These are phyloP conservation scores for Calycina herbarum DNA, from an alignment of 2,329 filamentous ascomycete species.

Conservation along the genomic window DNA sequence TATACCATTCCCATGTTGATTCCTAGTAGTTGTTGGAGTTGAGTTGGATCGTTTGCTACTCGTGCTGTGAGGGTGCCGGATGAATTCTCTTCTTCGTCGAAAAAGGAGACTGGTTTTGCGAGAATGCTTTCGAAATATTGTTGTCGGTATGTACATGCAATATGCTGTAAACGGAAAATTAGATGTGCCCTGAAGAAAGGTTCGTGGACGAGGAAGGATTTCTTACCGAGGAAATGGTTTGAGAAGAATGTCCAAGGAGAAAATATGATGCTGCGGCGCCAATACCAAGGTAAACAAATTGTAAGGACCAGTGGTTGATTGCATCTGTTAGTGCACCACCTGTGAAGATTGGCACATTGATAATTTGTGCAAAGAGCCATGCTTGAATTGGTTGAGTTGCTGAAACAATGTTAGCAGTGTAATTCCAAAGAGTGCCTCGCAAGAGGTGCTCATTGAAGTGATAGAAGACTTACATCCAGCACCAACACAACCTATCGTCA, in stretches of 20 bases:
- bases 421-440: neutral
- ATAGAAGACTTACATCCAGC: constrained; percentile 32
- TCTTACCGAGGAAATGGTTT: constrained; percentile 39
- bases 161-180: constrained; percentile 31
- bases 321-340: constrained; percentile 25
- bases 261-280: constrained; percentile 40
- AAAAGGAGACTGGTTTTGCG: constrained; percentile 44
- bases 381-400: constrained; percentile 41
- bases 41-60: constrained; percentile 49
- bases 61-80: constrained; percentile 48
- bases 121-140: constrained; percentile 48
- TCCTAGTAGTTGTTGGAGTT: constrained; percentile 51
- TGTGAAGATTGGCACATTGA: constrained; percentile 33
- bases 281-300: constrained; percentile 49
- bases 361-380: constrained; percentile 38
- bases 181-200: constrained; percentile 23
- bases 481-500: constrained; percentile 44
- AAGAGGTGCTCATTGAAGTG: constrained; percentile 16
- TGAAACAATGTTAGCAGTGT: constrained; percentile 1
- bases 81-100: constrained; percentile 47
- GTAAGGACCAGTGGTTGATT: constrained; percentile 50
- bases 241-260: constrained; percentile 41
- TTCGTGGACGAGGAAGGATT: neutral
- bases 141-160: constrained; percentile 42
- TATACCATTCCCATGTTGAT: constrained; percentile 54